A percentile compares a stretch with the other conserved stretches of the same genome.
phyloP scores from a whole-genome alignment of 2,329 filamentous ascomycete genomes.

The Verticillium longisporum region DNA sequence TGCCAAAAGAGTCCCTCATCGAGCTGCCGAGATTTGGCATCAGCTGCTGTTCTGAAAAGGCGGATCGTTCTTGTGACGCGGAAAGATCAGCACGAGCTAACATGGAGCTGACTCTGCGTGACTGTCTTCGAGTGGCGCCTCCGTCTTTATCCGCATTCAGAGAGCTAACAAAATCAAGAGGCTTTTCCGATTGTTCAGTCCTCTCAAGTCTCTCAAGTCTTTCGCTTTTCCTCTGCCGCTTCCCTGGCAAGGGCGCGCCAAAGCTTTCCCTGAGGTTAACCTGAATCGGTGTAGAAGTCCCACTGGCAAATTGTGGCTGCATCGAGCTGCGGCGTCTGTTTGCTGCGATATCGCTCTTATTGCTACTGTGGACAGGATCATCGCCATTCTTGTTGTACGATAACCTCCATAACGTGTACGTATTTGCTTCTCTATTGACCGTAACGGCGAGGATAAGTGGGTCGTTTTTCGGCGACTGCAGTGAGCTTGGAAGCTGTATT shows the following conservation, averaged over 20 bases:
- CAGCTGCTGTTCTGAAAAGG: constrained; percentile 64
- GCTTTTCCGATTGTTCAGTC: constrained; percentile 31
- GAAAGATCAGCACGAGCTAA: constrained; percentile 82
- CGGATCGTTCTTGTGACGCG: constrained; percentile 71
- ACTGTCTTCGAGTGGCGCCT: constrained; percentile 50
- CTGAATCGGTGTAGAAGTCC: constrained; percentile 67
- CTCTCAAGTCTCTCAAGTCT: constrained; percentile 31
- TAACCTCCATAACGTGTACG: constrained; percentile 80
- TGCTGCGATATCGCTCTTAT: constrained; percentile 26
- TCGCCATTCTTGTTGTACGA: constrained; percentile 67
- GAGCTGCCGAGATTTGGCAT: constrained; percentile 33
- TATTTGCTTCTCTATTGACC: constrained; percentile 66
- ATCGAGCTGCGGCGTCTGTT: constrained; percentile 55
- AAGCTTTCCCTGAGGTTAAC: constrained; percentile 72
- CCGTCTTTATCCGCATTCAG: constrained; percentile 62
- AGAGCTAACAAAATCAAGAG: constrained; percentile 59
- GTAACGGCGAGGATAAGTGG: constrained; percentile 72
- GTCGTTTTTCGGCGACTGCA: constrained; percentile 27
- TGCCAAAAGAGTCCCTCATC: constrained; percentile 70
- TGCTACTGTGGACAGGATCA: constrained; percentile 39
- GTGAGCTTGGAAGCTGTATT: constrained; percentile 45
- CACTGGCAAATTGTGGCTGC: constrained; percentile 64
- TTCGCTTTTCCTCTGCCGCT: constrained; percentile 45
- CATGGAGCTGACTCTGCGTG: constrained; percentile 83
- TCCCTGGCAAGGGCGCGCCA: constrained; percentile 49